Conservation (phyloP, 2,329 filamentous ascomycete genomes). For the Polytolypa hystricis region DNA sequence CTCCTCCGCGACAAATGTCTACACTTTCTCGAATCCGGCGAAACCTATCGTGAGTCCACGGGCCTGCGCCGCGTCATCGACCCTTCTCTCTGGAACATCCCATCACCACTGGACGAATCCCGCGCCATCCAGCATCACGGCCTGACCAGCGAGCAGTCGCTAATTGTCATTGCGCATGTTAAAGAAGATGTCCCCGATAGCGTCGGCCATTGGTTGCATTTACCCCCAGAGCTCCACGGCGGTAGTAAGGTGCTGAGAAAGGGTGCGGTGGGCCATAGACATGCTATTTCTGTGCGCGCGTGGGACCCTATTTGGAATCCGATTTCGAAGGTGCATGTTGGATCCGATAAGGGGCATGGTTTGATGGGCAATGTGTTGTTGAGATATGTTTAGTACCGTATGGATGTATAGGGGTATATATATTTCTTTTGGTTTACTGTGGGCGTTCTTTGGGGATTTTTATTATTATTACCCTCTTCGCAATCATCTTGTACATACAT, state of each 20-base stretch:
- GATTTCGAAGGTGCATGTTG: too few relatives aligned
- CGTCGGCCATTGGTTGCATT: constrained; percentile 72
- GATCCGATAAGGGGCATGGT: too few relatives aligned
- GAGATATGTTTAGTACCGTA: too few relatives aligned
- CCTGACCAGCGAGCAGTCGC: constrained; percentile 58
- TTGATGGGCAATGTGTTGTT: too few relatives aligned
- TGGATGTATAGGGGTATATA: too few relatives aligned
- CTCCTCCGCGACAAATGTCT: constrained; percentile 76
- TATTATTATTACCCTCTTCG: too few relatives aligned
- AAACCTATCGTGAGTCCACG: constrained; percentile 29
- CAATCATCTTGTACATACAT: too few relatives aligned
- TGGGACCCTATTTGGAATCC: constrained; percentile 15
- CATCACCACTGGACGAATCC: constrained; percentile 7
- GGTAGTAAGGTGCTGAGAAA: constrained; percentile 7
- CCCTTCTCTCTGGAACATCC: constrained; percentile 2
- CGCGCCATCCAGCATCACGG: constrained; percentile 34
- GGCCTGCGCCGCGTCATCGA: constrained; percentile 7
- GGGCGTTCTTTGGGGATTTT: too few relatives aligned
- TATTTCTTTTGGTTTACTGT: too few relatives aligned
- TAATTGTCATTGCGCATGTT: constrained; percentile 87
- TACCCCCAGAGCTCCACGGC: constrained; percentile 42
- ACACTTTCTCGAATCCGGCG: constrained; percentile 60
- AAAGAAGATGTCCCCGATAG: constrained; percentile 80
- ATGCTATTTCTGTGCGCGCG: constrained; percentile 7
- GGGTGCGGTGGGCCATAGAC: constrained; percentile 7